phyloP scores from a whole-genome alignment of 805 yeast genomes.

The Suhomyces xylopsoci region DNA sequence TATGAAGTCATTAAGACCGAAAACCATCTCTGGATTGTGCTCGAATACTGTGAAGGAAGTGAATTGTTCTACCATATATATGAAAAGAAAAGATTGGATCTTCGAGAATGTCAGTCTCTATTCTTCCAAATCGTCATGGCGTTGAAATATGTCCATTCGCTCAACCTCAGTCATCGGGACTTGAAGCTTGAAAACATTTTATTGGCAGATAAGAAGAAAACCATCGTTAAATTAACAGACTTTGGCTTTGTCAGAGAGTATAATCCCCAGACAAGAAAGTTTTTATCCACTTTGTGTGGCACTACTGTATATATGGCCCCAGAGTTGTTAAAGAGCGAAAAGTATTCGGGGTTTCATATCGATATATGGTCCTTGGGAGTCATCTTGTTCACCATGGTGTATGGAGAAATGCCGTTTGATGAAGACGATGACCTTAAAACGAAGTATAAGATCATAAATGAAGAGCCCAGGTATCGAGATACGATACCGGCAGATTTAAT shows the following conservation, averaged over 20 bases:
- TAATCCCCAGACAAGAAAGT: conserved; percentile 39
- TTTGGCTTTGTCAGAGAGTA: conserved; percentile 90
- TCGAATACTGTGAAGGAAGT: conserved; percentile 85
- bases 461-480: conserved; percentile 58
- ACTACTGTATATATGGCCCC: conserved; percentile 98
- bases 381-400: conserved; percentile 76
- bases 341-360: conserved; percentile 74
- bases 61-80: conserved; percentile 70
- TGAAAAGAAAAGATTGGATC: conserved; percentile 47
- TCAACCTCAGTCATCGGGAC: conserved; percentile 81
- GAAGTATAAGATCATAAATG: conserved; percentile 55
- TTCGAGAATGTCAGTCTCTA: conserved; percentile 48
- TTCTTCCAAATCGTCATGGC: conserved; percentile 68
- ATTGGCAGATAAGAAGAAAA: conserved; percentile 48
- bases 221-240: conserved; percentile 76
- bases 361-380: conserved; percentile 95
- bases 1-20: conserved; percentile 87
- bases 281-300: conserved; percentile 85
- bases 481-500: conserved; percentile 49
- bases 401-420: conserved; percentile 90
- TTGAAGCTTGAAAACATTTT: conserved; percentile 77
- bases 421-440: conserved; percentile 72
- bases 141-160: conserved; percentile 69
- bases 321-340: conserved; percentile 65
- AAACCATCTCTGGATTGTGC: conserved; percentile 74